Conservation (phyloP, 2,329 filamentous ascomycete species). For the Dactylellina haptotyla region DNA sequence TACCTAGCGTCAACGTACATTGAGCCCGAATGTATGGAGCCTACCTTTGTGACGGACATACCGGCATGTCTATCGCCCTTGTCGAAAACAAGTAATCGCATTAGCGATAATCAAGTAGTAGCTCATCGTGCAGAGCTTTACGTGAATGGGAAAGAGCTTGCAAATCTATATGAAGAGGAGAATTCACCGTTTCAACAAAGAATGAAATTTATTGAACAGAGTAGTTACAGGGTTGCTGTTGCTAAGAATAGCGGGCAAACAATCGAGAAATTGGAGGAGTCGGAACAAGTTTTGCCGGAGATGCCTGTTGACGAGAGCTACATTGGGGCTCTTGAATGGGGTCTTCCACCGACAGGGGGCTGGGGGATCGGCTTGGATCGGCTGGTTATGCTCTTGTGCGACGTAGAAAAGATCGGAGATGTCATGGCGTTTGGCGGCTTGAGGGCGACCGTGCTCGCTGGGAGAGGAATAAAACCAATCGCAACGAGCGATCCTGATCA, state of each 20-base stretch:
- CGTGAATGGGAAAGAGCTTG: conserved; percentile 79
- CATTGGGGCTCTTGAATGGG: conserved; percentile 83
- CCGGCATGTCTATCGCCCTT: conserved; percentile 67
- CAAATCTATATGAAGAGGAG: conserved; percentile 98
- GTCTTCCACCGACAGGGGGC: conserved; percentile 91
- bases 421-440: conserved; percentile 89
- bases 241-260: conserved; percentile 46
- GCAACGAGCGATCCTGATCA: not conserved
- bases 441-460: conserved; percentile 67
- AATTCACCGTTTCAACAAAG: conserved; percentile 90
- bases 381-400: conserved; percentile 88
- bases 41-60: conserved; percentile 88
- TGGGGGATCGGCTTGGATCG: conserved; percentile 96
- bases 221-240: conserved; percentile 61
- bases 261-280: conserved; percentile 55
- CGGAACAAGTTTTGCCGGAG: conserved; percentile 63
- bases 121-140: conserved; percentile 88
- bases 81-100: conserved; percentile 63
- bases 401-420: conserved; percentile 80
- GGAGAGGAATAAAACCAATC: conserved; percentile 35
- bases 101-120: conserved; percentile 73
- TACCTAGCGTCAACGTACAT: conserved; percentile 78
- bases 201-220: conserved; percentile 77
- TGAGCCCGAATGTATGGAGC: conserved; percentile 73
- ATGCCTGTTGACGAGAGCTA: conserved; percentile 80